These are phyloP conservation scores for Protomyces arabidopsidicola DNA, from an alignment of 1,139 yeast species.

Conservation along the genomic window DNA sequence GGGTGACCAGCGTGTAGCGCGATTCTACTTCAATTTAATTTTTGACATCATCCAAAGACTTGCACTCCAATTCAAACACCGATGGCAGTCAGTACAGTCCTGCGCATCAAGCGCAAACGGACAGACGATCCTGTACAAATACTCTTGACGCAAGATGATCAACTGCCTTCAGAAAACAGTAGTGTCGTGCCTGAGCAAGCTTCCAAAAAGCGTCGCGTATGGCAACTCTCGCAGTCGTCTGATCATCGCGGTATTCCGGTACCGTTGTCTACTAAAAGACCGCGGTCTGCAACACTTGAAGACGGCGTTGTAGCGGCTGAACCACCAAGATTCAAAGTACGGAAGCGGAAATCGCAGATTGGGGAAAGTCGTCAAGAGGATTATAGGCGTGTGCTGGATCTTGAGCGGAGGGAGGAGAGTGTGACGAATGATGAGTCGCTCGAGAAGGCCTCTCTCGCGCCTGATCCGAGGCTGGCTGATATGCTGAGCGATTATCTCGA, in stretches of 20 bases:
- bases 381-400: constrained; percentile 12
- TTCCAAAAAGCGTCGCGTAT: constrained; percentile 14
- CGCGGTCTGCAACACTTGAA: not conserved
- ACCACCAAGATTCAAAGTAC: constrained; percentile 19
- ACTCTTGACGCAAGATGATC: constrained; percentile 8
- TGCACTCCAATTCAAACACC: no score
- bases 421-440: not conserved
- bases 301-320: not conserved
- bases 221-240: constrained; percentile 22
- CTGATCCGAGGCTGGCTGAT: not conserved
- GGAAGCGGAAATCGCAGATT: constrained; percentile 8
- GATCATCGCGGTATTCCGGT: constrained; percentile 17
- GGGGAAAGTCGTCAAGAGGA: not conserved
- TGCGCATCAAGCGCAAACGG: constrained; percentile 20
- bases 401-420: constrained; percentile 3
- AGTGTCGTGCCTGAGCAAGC: not conserved
- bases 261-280: not conserved
- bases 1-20: no score
- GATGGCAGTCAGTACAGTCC: constrained; percentile 15
- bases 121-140: constrained; percentile 17
- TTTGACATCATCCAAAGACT: no score
- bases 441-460: constrained; percentile 4
- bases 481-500: constrained; percentile 14
- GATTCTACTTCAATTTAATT: no score
- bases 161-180: no score